A percentile compares a stretch with the other conserved stretches of the same genome.
These are phyloP conservation scores for Podaxis sp. DNA, from an alignment of 768 basidiomycete genomes.

Conservation along the genomic window DNA sequence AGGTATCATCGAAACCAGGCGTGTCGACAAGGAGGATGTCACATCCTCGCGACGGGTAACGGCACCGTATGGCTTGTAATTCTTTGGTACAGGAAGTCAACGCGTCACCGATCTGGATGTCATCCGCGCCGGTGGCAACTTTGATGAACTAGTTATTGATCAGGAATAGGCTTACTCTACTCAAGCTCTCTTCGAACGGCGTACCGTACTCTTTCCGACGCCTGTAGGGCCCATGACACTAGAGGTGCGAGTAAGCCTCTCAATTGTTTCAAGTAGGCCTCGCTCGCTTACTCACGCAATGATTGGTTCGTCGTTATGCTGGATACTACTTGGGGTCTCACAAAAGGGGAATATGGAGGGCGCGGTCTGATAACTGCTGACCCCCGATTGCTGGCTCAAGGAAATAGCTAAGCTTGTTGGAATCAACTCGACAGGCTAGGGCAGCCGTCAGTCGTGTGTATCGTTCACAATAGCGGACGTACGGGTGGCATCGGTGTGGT, in stretches of 20 bases:
- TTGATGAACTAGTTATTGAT: slow-evolving; percentile 26
- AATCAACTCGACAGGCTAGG: not conserved
- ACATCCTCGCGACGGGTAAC: slow-evolving; percentile 14
- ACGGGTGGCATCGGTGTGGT: not conserved
- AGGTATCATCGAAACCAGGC: slow-evolving; percentile 31
- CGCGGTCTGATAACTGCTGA: not conserved
- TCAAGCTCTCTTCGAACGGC: not conserved
- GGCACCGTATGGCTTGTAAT: slow-evolving; percentile 20
- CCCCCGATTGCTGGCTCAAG: not conserved
- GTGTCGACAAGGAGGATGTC: slow-evolving; percentile 30
- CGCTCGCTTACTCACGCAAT: slow-evolving; percentile 18
- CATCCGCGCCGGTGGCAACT: slow-evolving; percentile 18
- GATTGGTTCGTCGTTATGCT: slow-evolving; percentile 3
- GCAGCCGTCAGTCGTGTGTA: not conserved
- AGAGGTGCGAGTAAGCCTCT: not conserved
- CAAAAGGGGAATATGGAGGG: not conserved
- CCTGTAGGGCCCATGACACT: slow-evolving; percentile 29
- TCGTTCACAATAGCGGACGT: too few relatives aligned
- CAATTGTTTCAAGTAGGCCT: too few relatives aligned
- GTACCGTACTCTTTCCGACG: slow-evolving; percentile 26
- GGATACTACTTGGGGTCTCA: not conserved
- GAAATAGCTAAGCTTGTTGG: not conserved
- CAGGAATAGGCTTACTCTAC: not conserved
- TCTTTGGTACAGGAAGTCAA: slow-evolving; percentile 25
- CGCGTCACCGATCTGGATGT: slow-evolving; percentile 23